These are phyloP conservation scores for Dactylellina sp. DNA, from an alignment of 2,329 filamentous ascomycete species.

Conservation along the genomic window DNA sequence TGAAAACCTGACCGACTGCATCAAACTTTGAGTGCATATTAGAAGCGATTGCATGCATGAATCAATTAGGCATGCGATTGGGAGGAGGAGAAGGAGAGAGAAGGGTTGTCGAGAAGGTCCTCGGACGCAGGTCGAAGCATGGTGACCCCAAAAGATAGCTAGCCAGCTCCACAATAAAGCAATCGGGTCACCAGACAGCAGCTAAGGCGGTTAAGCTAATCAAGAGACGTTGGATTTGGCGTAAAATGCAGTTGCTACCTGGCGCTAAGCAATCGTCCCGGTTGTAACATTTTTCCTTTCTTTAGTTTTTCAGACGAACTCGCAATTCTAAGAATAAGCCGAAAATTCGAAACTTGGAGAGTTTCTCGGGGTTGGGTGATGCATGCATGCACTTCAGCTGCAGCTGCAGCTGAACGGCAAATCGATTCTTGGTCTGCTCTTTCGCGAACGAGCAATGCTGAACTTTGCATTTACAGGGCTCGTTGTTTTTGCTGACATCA, in stretches of 20 bases:
- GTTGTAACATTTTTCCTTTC: neutral
- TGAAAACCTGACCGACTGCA: conserved; percentile 25
- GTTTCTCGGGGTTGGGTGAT: conserved; percentile 13
- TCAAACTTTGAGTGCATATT: conserved; percentile 48
- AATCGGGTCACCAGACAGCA: conserved; percentile 18
- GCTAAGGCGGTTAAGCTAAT: conserved; percentile 1
- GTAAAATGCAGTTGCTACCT: conserved; percentile 23
- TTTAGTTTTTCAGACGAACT: no score
- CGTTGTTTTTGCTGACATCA: conserved; percentile 12
- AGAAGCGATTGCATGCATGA: conserved; percentile 47
- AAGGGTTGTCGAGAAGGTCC: no score
- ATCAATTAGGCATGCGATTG: conserved; percentile 22
- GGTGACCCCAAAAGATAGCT: neutral
- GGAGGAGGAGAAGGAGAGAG: conserved; percentile 4
- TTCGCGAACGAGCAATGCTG: no score
- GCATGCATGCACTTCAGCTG: conserved; percentile 33
- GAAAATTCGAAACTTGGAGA: conserved; percentile 9
- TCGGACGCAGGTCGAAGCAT: neutral
- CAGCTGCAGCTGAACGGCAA: conserved; percentile 28
- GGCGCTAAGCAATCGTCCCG: conserved; percentile 19
- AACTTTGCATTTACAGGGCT: neutral
- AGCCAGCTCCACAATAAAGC: conserved; percentile 9
- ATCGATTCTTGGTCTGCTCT: conserved; percentile 6
- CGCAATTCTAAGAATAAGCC: neutral
- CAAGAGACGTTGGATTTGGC: conserved; percentile 22